Percentiles rank a stretch among this genome's conserved stretches.
phyloP scores from a whole-genome alignment of 1,139 yeast species.

The Blastobotrys elegans region DNA sequence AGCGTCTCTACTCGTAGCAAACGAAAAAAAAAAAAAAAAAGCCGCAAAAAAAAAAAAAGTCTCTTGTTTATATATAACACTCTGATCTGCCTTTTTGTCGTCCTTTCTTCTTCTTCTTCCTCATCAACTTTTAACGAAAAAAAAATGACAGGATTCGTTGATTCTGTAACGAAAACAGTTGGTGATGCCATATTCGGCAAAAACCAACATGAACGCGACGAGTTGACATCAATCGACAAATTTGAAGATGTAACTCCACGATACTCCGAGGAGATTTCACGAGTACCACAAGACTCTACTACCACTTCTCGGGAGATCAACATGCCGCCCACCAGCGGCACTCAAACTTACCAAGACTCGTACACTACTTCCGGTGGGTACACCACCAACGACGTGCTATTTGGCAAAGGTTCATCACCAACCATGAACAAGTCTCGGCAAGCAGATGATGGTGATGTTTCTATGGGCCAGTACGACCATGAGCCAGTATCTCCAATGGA shows the following conservation, averaged over 20 bases:
- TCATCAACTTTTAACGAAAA: not conserved
- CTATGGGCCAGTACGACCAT: not conserved
- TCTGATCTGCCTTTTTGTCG: not conserved
- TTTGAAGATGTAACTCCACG: slow-evolving; percentile 6
- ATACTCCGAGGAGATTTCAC: slow-evolving; percentile 1
- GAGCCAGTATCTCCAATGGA: not conserved
- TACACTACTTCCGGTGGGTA: slow-evolving; percentile 2
- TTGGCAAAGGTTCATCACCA: not conserved
- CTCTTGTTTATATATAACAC: not conserved
- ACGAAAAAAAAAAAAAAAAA: too few relatives aligned
- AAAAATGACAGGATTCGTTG: slow-evolving; percentile 16
- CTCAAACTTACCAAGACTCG: not conserved
- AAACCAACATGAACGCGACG: not conserved
- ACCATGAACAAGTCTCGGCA: not conserved
- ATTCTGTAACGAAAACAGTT: slow-evolving; percentile 16
- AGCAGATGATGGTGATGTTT: not conserved
- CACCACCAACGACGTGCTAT: not conserved
- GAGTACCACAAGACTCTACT: not conserved
- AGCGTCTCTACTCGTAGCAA: too few relatives aligned
- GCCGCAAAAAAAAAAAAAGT: not conserved
- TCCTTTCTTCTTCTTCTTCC: not conserved
- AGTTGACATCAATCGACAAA: not conserved
- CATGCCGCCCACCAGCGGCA: too few relatives aligned
- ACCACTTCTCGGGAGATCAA: not conserved
- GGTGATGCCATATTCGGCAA: slow-evolving; percentile 15